A percentile compares a stretch with the other conserved stretches of the same genome.
Conservation (phyloP, 2,329 filamentous ascomycete species). For the Hymenoscyphus infarciens region DNA sequence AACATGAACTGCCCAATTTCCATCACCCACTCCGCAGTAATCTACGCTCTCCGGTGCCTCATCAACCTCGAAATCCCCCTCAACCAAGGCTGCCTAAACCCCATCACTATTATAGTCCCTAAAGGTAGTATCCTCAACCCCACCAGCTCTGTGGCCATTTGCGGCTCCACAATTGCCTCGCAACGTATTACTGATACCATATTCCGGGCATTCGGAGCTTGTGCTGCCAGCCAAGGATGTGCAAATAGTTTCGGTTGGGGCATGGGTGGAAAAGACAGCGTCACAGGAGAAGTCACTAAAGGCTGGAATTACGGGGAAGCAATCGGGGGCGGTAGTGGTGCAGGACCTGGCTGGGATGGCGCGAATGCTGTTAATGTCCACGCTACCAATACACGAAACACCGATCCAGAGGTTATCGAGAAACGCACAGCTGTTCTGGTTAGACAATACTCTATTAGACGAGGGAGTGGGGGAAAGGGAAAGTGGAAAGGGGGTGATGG, state of each 20-base stretch:
- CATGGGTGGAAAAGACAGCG: slow-evolving; percentile 4
- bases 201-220: slow-evolving; percentile 71
- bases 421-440: slow-evolving; percentile 70
- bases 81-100: slow-evolving; percentile 76
- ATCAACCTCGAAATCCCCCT: slow-evolving; percentile 79
- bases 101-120: slow-evolving; percentile 68
- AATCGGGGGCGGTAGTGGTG: slow-evolving; percentile 72
- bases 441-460: slow-evolving; percentile 61
- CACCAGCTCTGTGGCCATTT: slow-evolving; percentile 72
- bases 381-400: slow-evolving; percentile 85
- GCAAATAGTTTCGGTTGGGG: slow-evolving; percentile 74
- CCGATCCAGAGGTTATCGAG: slow-evolving; percentile 75
- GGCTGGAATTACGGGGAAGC: slow-evolving; percentile 86
- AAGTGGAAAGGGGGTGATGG: slow-evolving; percentile 68
- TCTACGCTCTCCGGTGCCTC: slow-evolving; percentile 75
- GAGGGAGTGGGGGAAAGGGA: slow-evolving; percentile 60
- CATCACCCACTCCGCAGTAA: slow-evolving; percentile 76
- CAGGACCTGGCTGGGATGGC: slow-evolving; percentile 68
- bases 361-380: slow-evolving; percentile 75
- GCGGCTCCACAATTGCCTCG: slow-evolving; percentile 73
- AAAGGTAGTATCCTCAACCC: slow-evolving; percentile 71
- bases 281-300: slow-evolving; percentile 49
- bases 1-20: slow-evolving; percentile 77
- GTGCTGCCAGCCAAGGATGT: slow-evolving; percentile 73
- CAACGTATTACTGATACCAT: slow-evolving; percentile 80